phyloP scores from a whole-genome alignment of 768 basidiomycete genomes.

The Clitopilus hobsonii region DNA sequence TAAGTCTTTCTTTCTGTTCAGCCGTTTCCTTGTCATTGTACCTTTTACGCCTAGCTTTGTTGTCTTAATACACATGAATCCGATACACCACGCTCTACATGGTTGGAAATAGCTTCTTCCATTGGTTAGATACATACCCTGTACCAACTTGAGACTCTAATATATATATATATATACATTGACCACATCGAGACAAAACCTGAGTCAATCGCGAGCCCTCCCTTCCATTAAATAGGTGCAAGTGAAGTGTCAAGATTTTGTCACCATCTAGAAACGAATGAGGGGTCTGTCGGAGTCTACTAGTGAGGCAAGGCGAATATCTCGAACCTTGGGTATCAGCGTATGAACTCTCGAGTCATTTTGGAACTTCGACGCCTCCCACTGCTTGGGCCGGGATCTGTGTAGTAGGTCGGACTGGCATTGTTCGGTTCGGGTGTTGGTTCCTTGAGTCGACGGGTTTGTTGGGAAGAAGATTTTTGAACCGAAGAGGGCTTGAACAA shows the following conservation, averaged over 20 bases:
- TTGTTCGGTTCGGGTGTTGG: not conserved
- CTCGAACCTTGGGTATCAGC: not conserved
- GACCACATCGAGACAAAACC: not conserved
- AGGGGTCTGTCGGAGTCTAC: too few relatives aligned
- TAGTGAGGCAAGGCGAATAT: too few relatives aligned
- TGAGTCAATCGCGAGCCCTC: too few relatives aligned
- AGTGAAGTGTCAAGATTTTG: too few relatives aligned
- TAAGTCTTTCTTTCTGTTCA: not conserved
- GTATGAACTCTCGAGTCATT: not conserved
- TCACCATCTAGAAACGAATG: too few relatives aligned
- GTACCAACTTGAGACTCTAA: not conserved
- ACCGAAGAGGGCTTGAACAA: constrained; percentile 12
- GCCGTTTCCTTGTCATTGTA: not conserved
- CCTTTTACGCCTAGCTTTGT: not conserved
- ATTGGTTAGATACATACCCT: constrained; percentile 1
- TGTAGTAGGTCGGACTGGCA: not conserved
- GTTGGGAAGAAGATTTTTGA: not conserved
- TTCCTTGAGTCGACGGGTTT: not conserved
- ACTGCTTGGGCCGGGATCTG: not conserved
- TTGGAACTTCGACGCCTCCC: not conserved
- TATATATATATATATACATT: not conserved
- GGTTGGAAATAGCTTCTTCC: not conserved
- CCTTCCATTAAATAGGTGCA: too few relatives aligned
- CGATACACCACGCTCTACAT: not conserved
- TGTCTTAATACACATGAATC: not conserved